A percentile compares a stretch with the other conserved stretches of the same genome.
Conservation (phyloP, 768 basidiomycete genomes). For the Leccinum subgranulosum region DNA sequence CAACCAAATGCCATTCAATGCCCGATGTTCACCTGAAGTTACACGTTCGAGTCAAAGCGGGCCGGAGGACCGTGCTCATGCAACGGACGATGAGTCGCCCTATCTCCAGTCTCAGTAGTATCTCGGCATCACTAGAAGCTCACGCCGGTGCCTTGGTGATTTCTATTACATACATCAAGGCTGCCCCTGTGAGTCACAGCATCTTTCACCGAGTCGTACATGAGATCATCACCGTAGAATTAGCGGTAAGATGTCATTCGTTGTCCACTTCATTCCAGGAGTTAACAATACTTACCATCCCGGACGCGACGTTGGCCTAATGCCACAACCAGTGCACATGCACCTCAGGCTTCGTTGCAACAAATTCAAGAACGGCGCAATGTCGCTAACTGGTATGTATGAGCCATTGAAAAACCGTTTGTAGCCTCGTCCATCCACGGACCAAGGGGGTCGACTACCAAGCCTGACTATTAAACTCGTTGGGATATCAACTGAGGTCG, state of each 20-base stretch:
- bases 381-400: conserved; percentile 13
- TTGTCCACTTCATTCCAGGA: background rate
- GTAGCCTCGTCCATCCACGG: background rate
- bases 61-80: background rate
- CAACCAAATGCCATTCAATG: background rate
- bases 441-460: background rate
- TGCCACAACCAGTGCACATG: too few relatives aligned
- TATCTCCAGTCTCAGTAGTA: background rate
- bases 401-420: background rate
- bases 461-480: background rate
- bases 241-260: background rate
- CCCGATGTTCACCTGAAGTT: background rate
- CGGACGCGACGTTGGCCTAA: conserved; percentile 34
- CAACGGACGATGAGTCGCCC: background rate
- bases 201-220: background rate
- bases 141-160: conserved; percentile 1
- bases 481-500: background rate
- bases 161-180: background rate
- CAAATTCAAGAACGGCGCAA: conserved; percentile 2
- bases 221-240: background rate
- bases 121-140: conserved; percentile 6
- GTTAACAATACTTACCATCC: conserved; percentile 3
- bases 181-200: background rate
- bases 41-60: background rate
- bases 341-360: background rate